These are phyloP conservation scores for Aspergillus fumigatus DNA, from an alignment of 2,329 filamentous ascomycete genomes.

Conservation along the genomic window DNA sequence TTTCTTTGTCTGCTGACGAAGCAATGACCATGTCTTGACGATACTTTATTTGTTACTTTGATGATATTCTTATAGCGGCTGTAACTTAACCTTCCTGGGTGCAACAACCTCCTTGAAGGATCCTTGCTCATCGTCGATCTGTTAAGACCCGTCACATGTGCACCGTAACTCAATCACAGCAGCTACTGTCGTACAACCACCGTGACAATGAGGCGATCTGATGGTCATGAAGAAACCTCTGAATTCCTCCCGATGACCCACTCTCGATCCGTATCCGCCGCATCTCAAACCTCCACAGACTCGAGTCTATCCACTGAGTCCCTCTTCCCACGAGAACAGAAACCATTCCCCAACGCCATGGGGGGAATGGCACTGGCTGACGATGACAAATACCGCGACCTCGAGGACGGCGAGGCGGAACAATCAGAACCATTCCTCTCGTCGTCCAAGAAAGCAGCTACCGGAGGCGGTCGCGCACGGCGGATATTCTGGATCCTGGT, in stretches of 20 bases:
- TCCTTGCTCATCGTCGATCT: not conserved
- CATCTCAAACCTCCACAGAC: conserved; percentile 29
- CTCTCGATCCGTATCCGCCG: conserved; percentile 20
- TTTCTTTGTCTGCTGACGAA: not conserved
- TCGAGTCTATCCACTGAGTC: conserved; percentile 33
- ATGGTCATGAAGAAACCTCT: conserved; percentile 16
- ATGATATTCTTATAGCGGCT: not conserved
- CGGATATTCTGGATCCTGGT: conserved; percentile 38
- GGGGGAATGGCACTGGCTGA: conserved; percentile 5
- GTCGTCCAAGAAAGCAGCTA: conserved; percentile 18
- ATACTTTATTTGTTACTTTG: not conserved
- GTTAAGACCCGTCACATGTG: not conserved
- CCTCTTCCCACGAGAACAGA: conserved; percentile 25
- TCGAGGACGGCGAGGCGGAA: conserved; percentile 30
- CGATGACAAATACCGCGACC: conserved; percentile 29
- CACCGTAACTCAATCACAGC: not conserved
- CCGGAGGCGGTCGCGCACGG: conserved; percentile 26
- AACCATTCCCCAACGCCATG: conserved; percentile 11
- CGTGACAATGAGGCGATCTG: conserved; percentile 23
- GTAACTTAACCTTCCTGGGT: not conserved
- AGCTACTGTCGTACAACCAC: conserved; percentile 2
- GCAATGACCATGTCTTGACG: not conserved
- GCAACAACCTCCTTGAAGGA: no score
- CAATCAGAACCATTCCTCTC: conserved; percentile 23
- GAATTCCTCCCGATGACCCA: conserved; percentile 27